Evolutionary conservation across 2,329 filamentous ascomycete species (phyloP), one percentile per base, ranked within the genome.

Genomic region (Fusarium temperatum): DNA sequence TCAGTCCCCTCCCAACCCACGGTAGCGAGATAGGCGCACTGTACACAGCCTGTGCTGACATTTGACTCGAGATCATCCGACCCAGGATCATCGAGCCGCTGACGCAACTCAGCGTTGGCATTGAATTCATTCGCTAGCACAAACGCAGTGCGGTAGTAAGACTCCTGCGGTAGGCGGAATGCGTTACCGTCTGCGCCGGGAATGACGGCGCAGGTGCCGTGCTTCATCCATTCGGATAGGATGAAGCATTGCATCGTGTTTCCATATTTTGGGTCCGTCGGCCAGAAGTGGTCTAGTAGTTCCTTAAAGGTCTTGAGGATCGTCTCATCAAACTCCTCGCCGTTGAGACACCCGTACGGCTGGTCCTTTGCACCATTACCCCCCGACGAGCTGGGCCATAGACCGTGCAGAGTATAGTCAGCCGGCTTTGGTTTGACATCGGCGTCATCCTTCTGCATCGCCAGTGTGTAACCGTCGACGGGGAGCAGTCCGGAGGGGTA

Each of bases 181-280:
- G 44, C 56, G 12, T 26, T 10, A 4, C 44, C 18, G 2, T 62
- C 44, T 6, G 38, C 62, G 12, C 62, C 45, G 6, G 56, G 30
- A 13, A 62, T 51, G 6, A 51, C 62, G 5, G 62, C 62, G 4
- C 56, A 64, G 6, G 56, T 64, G 8, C 62, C 62, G 22, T 64
- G 62, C 22, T 64, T 64, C 36, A 51, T 51, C 62, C 62, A 64
- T 9, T 64, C 62, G 1, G 56, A 64, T 0, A 62, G 15, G 18
- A 64, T 64, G n/a, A 64, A 62, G 22, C 56, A 62, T 22, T 62
- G 44, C 17, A 62, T 51, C 6, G 56, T 64, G 30, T 64, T 62
- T n/a, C 61, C 24, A 11, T 10, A 62, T 18, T 62, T 24, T 51
- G 56, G 44, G 11, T 64, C 28, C 3, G 56, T 64, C 6, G 56